A percentile compares a stretch with the other conserved stretches of the same genome.
phyloP scores from a whole-genome alignment of 176 grass and related monocot genomes.

The Eremochloa ophiuroides region DNA sequence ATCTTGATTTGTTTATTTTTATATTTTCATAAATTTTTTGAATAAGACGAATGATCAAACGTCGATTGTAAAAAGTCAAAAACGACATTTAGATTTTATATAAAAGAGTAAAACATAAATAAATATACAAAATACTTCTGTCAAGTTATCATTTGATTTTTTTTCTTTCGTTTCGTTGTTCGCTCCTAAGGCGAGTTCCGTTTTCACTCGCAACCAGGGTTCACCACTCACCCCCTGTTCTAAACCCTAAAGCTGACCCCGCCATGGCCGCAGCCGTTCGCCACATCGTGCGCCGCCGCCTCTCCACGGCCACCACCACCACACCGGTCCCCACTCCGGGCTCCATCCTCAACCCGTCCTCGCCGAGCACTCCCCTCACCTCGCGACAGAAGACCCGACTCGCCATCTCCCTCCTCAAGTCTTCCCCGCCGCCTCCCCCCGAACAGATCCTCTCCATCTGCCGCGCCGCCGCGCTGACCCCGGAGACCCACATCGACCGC shows the following conservation, averaged over 20 bases:
- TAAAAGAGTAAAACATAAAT: too few species aligned
- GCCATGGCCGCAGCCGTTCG: conserved; percentile 56
- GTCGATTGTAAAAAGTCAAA: too few species aligned
- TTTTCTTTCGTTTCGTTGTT: too few species aligned
- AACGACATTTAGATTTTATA: too few species aligned
- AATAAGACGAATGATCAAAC: too few species aligned
- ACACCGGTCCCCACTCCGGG: conserved; percentile 38
- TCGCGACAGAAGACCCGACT: conserved; percentile 68
- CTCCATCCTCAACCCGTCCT: conserved; percentile 63
- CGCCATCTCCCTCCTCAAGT: conserved; percentile 73
- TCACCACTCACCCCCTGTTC: not conserved
- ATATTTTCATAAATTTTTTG: too few species aligned
- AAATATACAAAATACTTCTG: too few species aligned
- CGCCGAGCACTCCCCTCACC: conserved; percentile 48
- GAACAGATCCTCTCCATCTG: conserved; percentile 80
- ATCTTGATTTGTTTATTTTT: too few species aligned
- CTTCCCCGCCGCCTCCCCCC: conserved; percentile 50
- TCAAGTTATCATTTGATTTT: too few species aligned
- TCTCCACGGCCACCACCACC: conserved; percentile 19
- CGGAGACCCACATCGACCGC: conserved; percentile 54
- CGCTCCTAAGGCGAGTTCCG: too few species aligned
- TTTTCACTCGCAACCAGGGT: too few species aligned
- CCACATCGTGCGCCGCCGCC: conserved; percentile 38
- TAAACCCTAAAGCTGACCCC: conserved; percentile 36
- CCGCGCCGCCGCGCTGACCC: conserved; percentile 66